These are phyloP conservation scores for Wickerhamiella occidentalis DNA, from an alignment of 805 yeast genomes.

Conservation along the genomic window DNA sequence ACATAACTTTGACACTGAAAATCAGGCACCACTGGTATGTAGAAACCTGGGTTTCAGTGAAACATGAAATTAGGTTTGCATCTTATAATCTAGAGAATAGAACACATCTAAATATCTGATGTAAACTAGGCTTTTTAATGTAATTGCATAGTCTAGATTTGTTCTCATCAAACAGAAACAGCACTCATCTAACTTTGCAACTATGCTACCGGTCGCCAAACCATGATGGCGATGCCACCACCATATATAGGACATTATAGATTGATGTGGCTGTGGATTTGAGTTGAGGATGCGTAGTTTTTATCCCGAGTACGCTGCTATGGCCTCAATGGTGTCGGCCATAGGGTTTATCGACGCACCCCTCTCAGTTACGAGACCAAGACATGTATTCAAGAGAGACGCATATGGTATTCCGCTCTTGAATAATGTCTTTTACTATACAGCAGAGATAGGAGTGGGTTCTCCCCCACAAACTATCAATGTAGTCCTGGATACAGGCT, in stretches of 20 bases:
- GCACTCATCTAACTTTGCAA: neutral
- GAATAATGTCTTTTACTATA: slow-evolving; percentile 16
- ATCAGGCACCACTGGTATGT: slow-evolving; percentile 1
- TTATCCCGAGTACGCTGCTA: neutral
- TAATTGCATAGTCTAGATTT: no score
- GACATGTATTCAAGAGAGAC: neutral
- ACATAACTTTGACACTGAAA: neutral
- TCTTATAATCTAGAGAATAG: neutral
- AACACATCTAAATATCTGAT: no score
- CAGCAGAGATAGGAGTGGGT: slow-evolving; percentile 33
- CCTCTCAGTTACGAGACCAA: neutral
- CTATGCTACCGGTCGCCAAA: slow-evolving; percentile 1
- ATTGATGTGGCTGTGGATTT: neutral
- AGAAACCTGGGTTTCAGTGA: neutral
- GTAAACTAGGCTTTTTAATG: no score
- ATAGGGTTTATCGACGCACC: slow-evolving; percentile 8
- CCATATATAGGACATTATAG: neutral
- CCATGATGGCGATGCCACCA: neutral
- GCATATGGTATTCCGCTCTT: neutral
- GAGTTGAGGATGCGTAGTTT: neutral
- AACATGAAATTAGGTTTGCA: neutral
- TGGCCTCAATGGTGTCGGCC: neutral
- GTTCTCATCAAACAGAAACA: neutral
- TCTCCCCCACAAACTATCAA: slow-evolving; percentile 7
- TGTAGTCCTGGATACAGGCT: slow-evolving; percentile 11